Percentiles rank a stretch among this genome's conserved stretches.
Evolutionary conservation across 371 early-diverging fungal species (phyloP).

Genomic region (Mortierella sp.): DNA sequence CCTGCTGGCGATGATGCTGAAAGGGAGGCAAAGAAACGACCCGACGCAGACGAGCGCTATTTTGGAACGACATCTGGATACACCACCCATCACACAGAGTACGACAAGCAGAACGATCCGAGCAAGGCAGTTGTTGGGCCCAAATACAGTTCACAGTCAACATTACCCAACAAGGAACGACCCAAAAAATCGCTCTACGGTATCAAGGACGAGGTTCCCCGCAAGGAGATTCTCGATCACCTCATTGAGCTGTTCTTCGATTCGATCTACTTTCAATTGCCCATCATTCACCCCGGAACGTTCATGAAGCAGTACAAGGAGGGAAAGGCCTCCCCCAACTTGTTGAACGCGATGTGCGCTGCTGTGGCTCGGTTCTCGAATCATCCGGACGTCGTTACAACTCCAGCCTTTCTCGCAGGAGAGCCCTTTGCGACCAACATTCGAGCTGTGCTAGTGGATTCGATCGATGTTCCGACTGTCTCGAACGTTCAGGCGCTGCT

Average conservation of each 20-base stretch:
- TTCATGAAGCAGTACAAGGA: slow-evolving; percentile 46
- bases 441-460: slow-evolving; percentile 33
- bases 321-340: slow-evolving; percentile 30
- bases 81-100: slow-evolving; percentile 22
- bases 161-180: slow-evolving; percentile 19
- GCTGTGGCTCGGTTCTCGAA: slow-evolving; percentile 49
- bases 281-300: slow-evolving; percentile 60
- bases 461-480: slow-evolving; percentile 64
- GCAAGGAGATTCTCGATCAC: slow-evolving; percentile 65
- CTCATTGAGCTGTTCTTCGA: slow-evolving; percentile 65
- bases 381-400: slow-evolving; percentile 43
- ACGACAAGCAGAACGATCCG: slow-evolving; percentile 20
- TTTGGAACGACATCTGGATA: slow-evolving; percentile 45
- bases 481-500: slow-evolving; percentile 64
- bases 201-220: slow-evolving; percentile 47
- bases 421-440: slow-evolving; percentile 49
- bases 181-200: slow-evolving; percentile 34
- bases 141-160: slow-evolving; percentile 23
- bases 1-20: slow-evolving; percentile 10
- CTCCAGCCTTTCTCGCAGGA: slow-evolving; percentile 47
- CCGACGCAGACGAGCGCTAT: slow-evolving; percentile 40
- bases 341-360: slow-evolving; percentile 44
- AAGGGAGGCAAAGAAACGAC: not conserved
- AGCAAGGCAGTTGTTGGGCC: slow-evolving; percentile 9
- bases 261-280: slow-evolving; percentile 64